Base-by-base conservation (phyloP, 2,329 filamentous ascomycete genomes). In the Fusarium sp. region DNA sequence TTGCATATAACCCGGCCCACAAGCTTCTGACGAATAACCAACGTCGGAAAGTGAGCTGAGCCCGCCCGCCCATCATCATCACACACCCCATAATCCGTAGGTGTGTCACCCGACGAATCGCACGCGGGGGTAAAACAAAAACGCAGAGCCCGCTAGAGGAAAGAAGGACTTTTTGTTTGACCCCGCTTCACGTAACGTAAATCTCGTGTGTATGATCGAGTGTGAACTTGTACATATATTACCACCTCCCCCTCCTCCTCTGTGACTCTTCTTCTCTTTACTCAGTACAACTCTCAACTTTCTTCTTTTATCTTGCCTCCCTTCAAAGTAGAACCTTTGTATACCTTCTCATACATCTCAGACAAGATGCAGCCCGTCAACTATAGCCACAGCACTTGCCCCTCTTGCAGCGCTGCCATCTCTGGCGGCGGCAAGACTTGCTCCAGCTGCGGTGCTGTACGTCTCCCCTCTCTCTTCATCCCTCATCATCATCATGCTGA, bases 381-480 rank as follows among this genome's bases (percentile, higher is more conserved):
- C 81, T 70, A 68, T 69, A 78, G 79, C 81, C 80, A 84, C 78
- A 76, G 79, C 67, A 75, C 80, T 77, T 91, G 89, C 86, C 89
- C 89, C 84, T 90, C 88, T 84, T 91, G 89, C 85, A 86, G 85
- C 77, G 83, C 84, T 77, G 71, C 83, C 79, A 85, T 86, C 76
- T 78, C 81, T 56, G 84, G 84, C 76, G 76, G 78, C 48, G 76
- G 77, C 83, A 91, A 91, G 88, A 86, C 84, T 70, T 91, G 89
- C 84, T 77, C 79, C 68, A 83, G 85, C 67, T 91, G 89, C 83
- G 89, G 89, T 65, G 88, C 89, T 78, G 89, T 91, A 85, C 78
- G 89, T 85, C 24, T 16, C 33, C 18, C 11, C 31, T 43, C 8
- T 8, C 57, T 10, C 18, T 16, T 16, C 41, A 22, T 29, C 5